Conservation (phyloP, 805 yeast genomes). For the Candida hungchunana region DNA sequence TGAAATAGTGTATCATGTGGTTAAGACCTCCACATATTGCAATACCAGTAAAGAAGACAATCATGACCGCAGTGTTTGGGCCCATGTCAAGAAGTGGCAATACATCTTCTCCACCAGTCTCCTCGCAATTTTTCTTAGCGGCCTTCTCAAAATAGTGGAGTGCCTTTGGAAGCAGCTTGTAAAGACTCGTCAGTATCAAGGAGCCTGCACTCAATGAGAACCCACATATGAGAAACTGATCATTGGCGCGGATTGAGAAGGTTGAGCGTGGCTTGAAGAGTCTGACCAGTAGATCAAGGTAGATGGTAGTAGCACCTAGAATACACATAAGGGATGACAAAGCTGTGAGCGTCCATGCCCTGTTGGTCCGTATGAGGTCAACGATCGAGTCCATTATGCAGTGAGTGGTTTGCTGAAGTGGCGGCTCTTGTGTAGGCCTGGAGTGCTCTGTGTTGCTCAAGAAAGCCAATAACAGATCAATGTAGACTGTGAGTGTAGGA, state of each 20-base stretch:
- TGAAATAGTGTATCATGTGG: slow-evolving; percentile 60
- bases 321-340: slow-evolving; percentile 69
- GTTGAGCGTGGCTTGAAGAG: slow-evolving; percentile 38
- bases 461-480: too few relatives aligned
- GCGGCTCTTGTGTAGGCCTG: too few relatives aligned
- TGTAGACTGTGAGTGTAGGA: too few relatives aligned
- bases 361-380: slow-evolving; percentile 8
- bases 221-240: slow-evolving; percentile 65
- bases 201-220: slow-evolving; percentile 81
- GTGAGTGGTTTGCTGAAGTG: too few relatives aligned
- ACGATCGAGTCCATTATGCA: too few relatives aligned
- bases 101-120: slow-evolving; percentile 2
- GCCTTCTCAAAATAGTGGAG: slow-evolving; percentile 38
- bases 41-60: slow-evolving; percentile 56
- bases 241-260: slow-evolving; percentile 55
- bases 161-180: slow-evolving; percentile 72
- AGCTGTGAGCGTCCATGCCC: slow-evolving; percentile 64
- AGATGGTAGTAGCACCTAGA: slow-evolving; percentile 66
- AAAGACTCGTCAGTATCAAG: slow-evolving; percentile 71
- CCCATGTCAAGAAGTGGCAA: slow-evolving; percentile 16
- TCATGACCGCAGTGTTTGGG: slow-evolving; percentile 37
- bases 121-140: slow-evolving; percentile 14
- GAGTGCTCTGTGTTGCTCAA: too few relatives aligned
- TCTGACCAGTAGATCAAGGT: slow-evolving; percentile 50
- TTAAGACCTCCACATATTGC: slow-evolving; percentile 57